Conservation (phyloP, 768 basidiomycete species). For the Leccinum variicolor region DNA sequence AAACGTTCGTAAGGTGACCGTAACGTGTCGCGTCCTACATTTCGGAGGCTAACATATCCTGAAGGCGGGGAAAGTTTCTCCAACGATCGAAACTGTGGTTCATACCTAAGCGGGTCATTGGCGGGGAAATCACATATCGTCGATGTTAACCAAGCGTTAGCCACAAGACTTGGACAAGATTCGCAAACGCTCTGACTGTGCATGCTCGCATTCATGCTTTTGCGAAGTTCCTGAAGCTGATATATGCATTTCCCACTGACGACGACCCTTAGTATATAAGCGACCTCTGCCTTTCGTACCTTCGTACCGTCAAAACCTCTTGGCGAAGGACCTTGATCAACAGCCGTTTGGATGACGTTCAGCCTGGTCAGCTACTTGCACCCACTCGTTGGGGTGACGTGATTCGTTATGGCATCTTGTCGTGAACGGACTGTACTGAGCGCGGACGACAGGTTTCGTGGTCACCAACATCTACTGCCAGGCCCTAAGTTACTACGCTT, state of each 20-base stretch:
- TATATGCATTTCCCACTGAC: background rate
- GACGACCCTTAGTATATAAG: background rate
- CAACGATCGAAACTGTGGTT: no score
- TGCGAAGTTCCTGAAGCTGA: background rate
- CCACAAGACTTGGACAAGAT: no score
- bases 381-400: conserved; percentile 1
- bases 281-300: background rate
- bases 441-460: background rate
- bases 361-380: background rate
- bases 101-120: no score
- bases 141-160: no score
- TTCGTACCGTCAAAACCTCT: no score
- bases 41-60: background rate
- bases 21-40: background rate
- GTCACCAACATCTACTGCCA: background rate
- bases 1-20: background rate
- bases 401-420: background rate
- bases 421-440: background rate
- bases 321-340: background rate
- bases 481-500: no score
- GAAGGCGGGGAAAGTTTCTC: background rate
- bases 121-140: background rate
- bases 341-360: background rate
- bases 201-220: background rate
- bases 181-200: no score